A percentile compares a stretch with the other conserved stretches of the same genome.
phyloP scores from a whole-genome alignment of 2,329 filamentous ascomycete species.

The Aspergillus terreus region DNA sequence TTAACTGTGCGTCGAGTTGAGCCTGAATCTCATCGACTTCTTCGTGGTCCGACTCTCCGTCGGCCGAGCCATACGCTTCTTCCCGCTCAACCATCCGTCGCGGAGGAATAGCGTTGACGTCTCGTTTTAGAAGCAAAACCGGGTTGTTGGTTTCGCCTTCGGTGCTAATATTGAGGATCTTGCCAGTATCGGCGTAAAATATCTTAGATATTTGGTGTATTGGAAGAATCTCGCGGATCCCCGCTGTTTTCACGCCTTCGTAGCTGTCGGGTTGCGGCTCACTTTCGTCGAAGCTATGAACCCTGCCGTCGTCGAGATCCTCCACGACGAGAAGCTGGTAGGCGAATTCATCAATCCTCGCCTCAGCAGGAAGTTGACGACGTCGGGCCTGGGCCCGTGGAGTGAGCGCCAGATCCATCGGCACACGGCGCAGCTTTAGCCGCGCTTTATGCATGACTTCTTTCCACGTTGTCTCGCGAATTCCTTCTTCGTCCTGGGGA shows the following conservation, averaged over 20 bases:
- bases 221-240: constrained; percentile 64
- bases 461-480: constrained; percentile 78
- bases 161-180: constrained; percentile 76
- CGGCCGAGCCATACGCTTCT: constrained; percentile 29
- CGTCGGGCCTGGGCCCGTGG: constrained; percentile 11
- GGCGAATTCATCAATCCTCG: constrained; percentile 61
- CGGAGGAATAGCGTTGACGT: constrained; percentile 61
- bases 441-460: constrained; percentile 92
- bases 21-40: constrained; percentile 40
- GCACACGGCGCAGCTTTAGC: constrained; percentile 72
- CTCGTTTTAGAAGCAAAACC: constrained; percentile 70
- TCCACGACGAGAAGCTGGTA: constrained; percentile 82
- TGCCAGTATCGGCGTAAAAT: constrained; percentile 88
- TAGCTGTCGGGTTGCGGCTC: constrained; percentile 55
- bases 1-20: constrained; percentile 37
- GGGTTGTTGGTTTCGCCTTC: constrained; percentile 68
- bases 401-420: constrained; percentile 49
- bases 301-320: constrained; percentile 69
- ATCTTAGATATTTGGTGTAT: constrained; percentile 80
- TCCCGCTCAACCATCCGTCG: constrained; percentile 54
- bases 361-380: constrained; percentile 36
- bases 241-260: constrained; percentile 59
- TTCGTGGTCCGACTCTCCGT: constrained; percentile 26
- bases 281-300: constrained; percentile 63
- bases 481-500: constrained; percentile 52